Base-by-base conservation (phyloP, 2,329 filamentous ascomycete genomes). In the Aureobasidium leucospermi region DNA sequence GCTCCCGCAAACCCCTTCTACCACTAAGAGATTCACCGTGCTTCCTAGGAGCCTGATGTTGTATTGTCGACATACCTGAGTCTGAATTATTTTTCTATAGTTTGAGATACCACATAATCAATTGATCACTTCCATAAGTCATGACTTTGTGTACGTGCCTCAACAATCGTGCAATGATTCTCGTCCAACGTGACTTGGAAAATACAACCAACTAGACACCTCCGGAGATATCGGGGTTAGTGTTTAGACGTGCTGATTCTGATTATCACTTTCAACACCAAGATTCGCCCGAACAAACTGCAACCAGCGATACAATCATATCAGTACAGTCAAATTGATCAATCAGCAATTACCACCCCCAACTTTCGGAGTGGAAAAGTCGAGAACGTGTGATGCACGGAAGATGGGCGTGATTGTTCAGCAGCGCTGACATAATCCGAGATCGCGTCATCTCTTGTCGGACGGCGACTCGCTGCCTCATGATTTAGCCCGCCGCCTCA, bases 1-100 rank as follows among this genome's bases (percentile, higher is more conserved):
- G 53, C 53, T 47, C 53, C 53, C 9, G 43, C 42, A 19, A 57
- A 57, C 34, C 53, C 53, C 34, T 57, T 57, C 53, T 57, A 57
- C 53, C 53, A 57, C 13, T 57, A 15, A 56, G 38, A 39, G 38
- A 11, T 7, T 15, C 16, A 13, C 43, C 28, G 47, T 49, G 1
- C 1, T 28, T 52, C 6, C 9, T 32, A 5, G 11, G 38, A 19
- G 15, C 5, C 28, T 39, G 11, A 9, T 39, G 11, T 52, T 39
- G 34, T 13, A n/a, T 29, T 19, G 34, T 29, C 19, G 13, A 36
- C 34, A 13, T 6, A 23, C 23, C 19, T 28, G 34, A 39, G 19
- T 34, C 39, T 11, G 28, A 15, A 39, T 52, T 9, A 2, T n/a
- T 39, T 31, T 39, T 23, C 34, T 39, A 41, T 52, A 39, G 48